A percentile compares a stretch with the other conserved stretches of the same genome.
Evolutionary conservation across 1,284 basidiomycete genomes (phyloP).

Genomic region (Afroboletus lepidellus): DNA sequence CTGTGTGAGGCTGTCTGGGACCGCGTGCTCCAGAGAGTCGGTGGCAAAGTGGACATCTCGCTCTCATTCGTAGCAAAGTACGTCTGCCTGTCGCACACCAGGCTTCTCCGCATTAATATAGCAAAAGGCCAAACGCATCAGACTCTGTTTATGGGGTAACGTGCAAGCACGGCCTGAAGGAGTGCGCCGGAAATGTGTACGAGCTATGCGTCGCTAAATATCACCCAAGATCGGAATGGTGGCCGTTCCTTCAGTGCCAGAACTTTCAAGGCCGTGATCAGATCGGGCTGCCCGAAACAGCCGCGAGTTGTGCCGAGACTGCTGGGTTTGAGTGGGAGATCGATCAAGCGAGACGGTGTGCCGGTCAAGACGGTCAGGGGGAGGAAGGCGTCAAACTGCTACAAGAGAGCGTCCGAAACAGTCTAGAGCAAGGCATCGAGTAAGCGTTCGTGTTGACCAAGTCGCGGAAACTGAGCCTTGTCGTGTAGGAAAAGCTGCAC

Average conservation of each 20-base stretch:
- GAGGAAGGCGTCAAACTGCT: constrained; percentile 62
- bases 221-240: constrained; percentile 55
- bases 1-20: constrained; percentile 79
- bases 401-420: constrained; percentile 54
- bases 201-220: constrained; percentile 75
- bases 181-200: constrained; percentile 87
- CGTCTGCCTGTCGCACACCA: constrained; percentile 5
- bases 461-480: constrained; percentile 5
- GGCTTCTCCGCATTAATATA: constrained; percentile 15
- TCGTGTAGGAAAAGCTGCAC: constrained; percentile 76
- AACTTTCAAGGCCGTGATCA: constrained; percentile 65
- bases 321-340: constrained; percentile 69
- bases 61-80: constrained; percentile 76
- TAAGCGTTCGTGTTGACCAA: constrained; percentile 35
- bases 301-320: constrained; percentile 61
- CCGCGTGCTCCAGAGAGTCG: constrained; percentile 61
- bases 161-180: constrained; percentile 76
- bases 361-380: constrained; percentile 56
- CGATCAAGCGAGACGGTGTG: constrained; percentile 57
- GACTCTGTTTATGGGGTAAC: constrained; percentile 69
- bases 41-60: constrained; percentile 65
- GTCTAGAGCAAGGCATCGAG: constrained; percentile 53
- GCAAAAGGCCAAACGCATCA: constrained; percentile 62
- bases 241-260: constrained; percentile 74
- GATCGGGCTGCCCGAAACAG: constrained; percentile 67